Conservation (phyloP, 2,329 filamentous ascomycete genomes). For the Cercospora zeae-maydis region DNA sequence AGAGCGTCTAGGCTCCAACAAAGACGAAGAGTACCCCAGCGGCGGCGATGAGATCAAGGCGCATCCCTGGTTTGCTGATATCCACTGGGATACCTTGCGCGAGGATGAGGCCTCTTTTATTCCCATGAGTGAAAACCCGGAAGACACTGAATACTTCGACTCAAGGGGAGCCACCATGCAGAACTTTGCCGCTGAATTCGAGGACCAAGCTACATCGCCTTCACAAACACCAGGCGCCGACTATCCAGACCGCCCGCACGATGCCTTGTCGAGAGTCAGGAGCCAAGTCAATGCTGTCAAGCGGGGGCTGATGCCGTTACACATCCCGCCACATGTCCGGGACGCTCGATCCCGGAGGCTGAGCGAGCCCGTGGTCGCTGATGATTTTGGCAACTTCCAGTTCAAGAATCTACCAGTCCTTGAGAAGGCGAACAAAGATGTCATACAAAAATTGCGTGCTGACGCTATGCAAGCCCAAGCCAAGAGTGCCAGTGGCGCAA, state of each 20-base stretch:
- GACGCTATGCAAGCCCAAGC: conserved; percentile 75
- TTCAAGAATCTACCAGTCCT: conserved; percentile 97
- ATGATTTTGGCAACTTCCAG: conserved; percentile 94
- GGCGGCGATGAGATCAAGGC: conserved; percentile 88
- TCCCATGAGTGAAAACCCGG: conserved; percentile 84
- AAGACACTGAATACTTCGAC: conserved; percentile 98
- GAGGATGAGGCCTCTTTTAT: conserved; percentile 96
- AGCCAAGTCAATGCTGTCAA: conserved; percentile 83
- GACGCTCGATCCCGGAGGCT: conserved; percentile 82
- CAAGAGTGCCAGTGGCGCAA: conserved; percentile 44
- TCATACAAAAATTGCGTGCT: conserved; percentile 90
- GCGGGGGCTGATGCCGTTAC: conserved; percentile 86
- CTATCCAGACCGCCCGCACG: conserved; percentile 86
- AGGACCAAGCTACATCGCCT: conserved; percentile 79
- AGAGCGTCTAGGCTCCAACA: conserved; percentile 79
- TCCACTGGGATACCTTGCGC: conserved; percentile 87
- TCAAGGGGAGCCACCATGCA: conserved; percentile 84
- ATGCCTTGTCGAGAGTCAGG: conserved; percentile 84
- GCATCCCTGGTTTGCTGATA: conserved; percentile 81
- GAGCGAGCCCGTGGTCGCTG: conserved; percentile 81
- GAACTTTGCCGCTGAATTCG: conserved; percentile 88
- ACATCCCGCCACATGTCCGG: conserved; percentile 93
- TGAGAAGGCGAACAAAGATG: conserved; percentile 97
- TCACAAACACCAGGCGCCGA: conserved; percentile 66
- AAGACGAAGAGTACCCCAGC: conserved; percentile 72